phyloP scores from a whole-genome alignment of 768 basidiomycete species.

The Leccinum disarticulatum region DNA sequence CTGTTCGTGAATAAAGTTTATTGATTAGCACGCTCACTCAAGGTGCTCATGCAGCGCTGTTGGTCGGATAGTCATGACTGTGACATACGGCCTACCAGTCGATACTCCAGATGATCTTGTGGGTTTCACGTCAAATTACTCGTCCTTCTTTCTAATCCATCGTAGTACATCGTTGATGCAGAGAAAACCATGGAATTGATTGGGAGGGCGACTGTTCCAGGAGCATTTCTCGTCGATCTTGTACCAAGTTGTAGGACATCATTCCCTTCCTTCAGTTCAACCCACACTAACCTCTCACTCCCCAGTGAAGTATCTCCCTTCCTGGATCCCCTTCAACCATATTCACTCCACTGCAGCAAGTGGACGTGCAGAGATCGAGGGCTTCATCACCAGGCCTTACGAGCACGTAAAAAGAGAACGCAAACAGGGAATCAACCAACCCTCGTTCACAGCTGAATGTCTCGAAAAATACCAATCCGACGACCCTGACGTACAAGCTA shows the following conservation, averaged over 20 bases:
- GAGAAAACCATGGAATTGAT: slow-evolving; percentile 29
- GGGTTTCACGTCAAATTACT: too few species aligned
- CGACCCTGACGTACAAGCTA: slow-evolving; percentile 3
- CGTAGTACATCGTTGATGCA: slow-evolving; percentile 30
- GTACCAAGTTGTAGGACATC: slow-evolving; percentile 24
- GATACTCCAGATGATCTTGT: slow-evolving; percentile 23
- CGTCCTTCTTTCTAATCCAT: neutral
- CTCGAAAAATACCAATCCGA: slow-evolving; percentile 9
- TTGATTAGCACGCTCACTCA: neutral
- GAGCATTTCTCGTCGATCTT: slow-evolving; percentile 31
- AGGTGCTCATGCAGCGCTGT: neutral
- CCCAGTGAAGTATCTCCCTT: slow-evolving; percentile 29
- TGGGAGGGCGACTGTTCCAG: slow-evolving; percentile 25
- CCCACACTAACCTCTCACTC: neutral
- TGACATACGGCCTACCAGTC: slow-evolving; percentile 28
- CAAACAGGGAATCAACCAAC: slow-evolving; percentile 11
- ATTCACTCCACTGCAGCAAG: slow-evolving; percentile 10
- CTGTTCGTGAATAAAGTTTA: slow-evolving; percentile 10
- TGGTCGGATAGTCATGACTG: slow-evolving; percentile 21
- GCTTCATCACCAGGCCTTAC: slow-evolving; percentile 17
- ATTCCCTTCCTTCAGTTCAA: neutral
- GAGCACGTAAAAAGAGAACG: slow-evolving; percentile 24
- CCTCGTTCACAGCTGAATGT: slow-evolving; percentile 21
- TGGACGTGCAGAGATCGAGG: slow-evolving; percentile 10
- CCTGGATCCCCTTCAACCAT: slow-evolving; percentile 24